Base-by-base conservation (phyloP, 192 early-diverging fungal species). In the Coemansia sp. region DNA sequence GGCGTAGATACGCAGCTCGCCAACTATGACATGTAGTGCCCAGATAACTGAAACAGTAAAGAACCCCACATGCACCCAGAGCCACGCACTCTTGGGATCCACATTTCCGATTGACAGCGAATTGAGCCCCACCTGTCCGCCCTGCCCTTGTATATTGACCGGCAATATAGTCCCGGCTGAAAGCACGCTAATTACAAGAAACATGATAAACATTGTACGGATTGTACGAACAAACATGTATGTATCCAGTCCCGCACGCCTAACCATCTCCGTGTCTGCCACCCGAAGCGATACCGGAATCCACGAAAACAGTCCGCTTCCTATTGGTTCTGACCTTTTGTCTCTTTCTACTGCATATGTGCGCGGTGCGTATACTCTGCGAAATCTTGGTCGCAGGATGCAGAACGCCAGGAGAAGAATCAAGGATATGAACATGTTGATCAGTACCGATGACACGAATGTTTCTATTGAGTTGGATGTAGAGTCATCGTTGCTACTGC, bases 141-240 rank as follows among this genome's bases (percentile, higher is more conserved):
- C 45, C 5, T 88, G 84, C 15, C 87, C 84, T n/a, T 81, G 66
- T 5, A 83, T 75, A 64, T 95, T 92, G 11, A 94, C 57, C 12
- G 95, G 93, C 15, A 95, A 70, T 10, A 97, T 76, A 19, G 89
- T 78, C 0, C 75, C 83, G 6, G 86, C 63, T 4, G 86, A 85
- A 6, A 92, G 50, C 0, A 92, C 37, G 6, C 85, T 73, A 61
- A 89, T 85, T 6, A 83, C 65, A 15, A 60, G 40, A 72, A 95
- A 95, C 47, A 93, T 74, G 0, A 87, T 79, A 42, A 90, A 85
- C 56, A 87, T 85, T 54, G 88, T 79, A 19, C 89, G 85, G 45
- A 92, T 85, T 59, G 90, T 91, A 32, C 88, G 86, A 49, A 97
- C 66, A 64, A 91, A 87, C 85, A 93, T 91, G 70, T 88, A 97